Evolutionary conservation across 2,329 filamentous ascomycete species (phyloP), one percentile per base, ranked within the genome.

Genomic region (Arthrobotrys sinensis): DNA sequence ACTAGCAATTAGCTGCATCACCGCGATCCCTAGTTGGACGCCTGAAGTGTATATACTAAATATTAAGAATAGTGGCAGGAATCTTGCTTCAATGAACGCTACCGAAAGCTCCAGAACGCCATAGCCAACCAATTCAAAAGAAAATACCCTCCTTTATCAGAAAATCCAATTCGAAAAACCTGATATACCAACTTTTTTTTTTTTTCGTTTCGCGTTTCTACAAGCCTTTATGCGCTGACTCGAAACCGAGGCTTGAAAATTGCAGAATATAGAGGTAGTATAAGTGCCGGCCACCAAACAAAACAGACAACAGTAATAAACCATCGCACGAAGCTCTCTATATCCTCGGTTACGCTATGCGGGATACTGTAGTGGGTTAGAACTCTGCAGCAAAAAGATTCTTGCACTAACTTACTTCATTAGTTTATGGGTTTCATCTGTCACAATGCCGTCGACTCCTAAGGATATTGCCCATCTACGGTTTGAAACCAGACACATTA

Each of bases 401-500:
- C 50, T n/a, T 8, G 34, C 5, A 16, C 6, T 16, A 46, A 69
- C 66, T 63, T 60, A 77, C 73, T 50, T 38, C 16, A 77, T 36
- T 3, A 77, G 34, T 55, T 88, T 84, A 82, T 88, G 88, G 0
- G 93, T 92, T 81, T 97, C 90, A 82, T 97, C 94, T 0, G 94
- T 97, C 66, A 97, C 90, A 3, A 97, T 91, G 0, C 93, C 94
- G 81, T 97, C 92, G 0, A 97, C 85, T 2, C 84, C 83, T 7
- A 76, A 4, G n/a, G 76, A 79, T 34, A 71, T 67, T 14, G 76
- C 76, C 76, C 69, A 75, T 32, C 68, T 75, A 28, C 3, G 36
- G 11, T 50, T 21, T 7, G 11, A 21, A 34, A 11, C 24, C 38
- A 11, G 11, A 68, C 2, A 14, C 14, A 21, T 68, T n/a, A 55